These are phyloP conservation scores for Saturnispora gosingensis DNA, from an alignment of 805 yeast genomes.

Conservation along the genomic window DNA sequence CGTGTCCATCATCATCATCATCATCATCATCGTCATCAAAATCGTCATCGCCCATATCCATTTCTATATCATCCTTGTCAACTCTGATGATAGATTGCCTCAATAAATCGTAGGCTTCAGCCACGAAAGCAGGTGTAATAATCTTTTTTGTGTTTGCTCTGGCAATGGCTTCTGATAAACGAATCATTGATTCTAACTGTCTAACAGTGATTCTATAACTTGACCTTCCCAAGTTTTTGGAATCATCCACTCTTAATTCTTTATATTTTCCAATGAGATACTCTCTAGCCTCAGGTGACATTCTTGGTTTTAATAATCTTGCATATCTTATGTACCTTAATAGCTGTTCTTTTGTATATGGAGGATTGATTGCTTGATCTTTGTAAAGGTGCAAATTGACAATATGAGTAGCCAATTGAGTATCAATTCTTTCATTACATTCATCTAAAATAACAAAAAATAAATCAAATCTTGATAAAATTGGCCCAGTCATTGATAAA, in stretches of 20 bases:
- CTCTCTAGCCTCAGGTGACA: conserved; percentile 74
- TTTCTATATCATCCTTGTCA: conserved; percentile 84
- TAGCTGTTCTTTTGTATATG: conserved; percentile 80
- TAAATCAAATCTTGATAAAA: conserved; percentile 95
- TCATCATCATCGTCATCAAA: conserved; percentile 21
- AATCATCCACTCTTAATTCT: conserved; percentile 80
- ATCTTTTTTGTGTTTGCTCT: conserved; percentile 91
- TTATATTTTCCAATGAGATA: conserved; percentile 71
- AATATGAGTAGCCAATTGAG: conserved; percentile 84
- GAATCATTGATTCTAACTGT: conserved; percentile 88
- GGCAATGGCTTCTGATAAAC: conserved; percentile 93
- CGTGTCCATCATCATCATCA: conserved; percentile 19
- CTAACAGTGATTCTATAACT: conserved; percentile 94
- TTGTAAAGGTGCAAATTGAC: conserved; percentile 86
- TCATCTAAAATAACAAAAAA: conserved; percentile 93
- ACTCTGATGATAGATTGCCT: conserved; percentile 90
- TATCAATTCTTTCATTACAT: conserved; percentile 83
- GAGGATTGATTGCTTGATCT: conserved; percentile 85
- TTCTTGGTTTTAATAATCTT: conserved; percentile 80
- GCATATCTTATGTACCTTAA: conserved; percentile 87
- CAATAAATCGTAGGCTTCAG: conserved; percentile 85
- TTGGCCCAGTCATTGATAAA: conserved; percentile 93
- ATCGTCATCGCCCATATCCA: conserved; percentile 53
- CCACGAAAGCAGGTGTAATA: conserved; percentile 74
- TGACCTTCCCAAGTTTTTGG: conserved; percentile 77